phyloP scores from a whole-genome alignment of 768 basidiomycete species.

The Brasilioporus rufonigricans region DNA sequence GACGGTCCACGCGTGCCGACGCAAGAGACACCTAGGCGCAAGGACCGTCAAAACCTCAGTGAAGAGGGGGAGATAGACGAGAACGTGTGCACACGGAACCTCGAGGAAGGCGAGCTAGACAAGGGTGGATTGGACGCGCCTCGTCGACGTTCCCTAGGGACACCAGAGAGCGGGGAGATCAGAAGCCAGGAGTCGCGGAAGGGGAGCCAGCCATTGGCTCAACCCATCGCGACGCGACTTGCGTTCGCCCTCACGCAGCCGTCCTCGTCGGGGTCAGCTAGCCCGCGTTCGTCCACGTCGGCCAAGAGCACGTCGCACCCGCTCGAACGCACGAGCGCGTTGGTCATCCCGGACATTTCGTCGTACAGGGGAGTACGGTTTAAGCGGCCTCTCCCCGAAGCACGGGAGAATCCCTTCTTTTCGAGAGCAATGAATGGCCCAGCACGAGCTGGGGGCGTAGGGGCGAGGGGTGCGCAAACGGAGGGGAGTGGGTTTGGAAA shows the following conservation, averaged over 20 bases:
- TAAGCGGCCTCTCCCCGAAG: conserved; percentile 11
- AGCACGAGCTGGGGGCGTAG: not conserved
- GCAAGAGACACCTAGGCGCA: not conserved
- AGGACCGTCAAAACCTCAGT: not conserved
- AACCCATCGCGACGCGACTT: too few relatives aligned
- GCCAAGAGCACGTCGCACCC: not conserved
- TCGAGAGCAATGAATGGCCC: conserved; percentile 19
- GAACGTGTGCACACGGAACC: not conserved
- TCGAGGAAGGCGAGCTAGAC: conserved; percentile 19
- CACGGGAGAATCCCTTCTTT: conserved; percentile 22
- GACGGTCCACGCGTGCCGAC: not conserved
- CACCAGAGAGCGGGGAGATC: conserved; percentile 20
- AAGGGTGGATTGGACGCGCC: not conserved
- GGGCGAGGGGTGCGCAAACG: not conserved
- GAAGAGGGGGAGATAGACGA: not conserved
- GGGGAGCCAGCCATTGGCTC: not conserved
- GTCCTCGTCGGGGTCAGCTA: not conserved
- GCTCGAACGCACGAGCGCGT: not conserved
- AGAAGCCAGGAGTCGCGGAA: not conserved
- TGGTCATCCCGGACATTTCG: conserved; percentile 26
- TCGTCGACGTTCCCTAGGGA: not conserved
- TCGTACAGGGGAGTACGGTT: conserved; percentile 21
- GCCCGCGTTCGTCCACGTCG: not conserved
- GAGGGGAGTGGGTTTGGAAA: not conserved
- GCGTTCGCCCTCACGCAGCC: not conserved